phyloP scores from a whole-genome alignment of 169 alveolate genomes.

The Theileria orientalis region DNA sequence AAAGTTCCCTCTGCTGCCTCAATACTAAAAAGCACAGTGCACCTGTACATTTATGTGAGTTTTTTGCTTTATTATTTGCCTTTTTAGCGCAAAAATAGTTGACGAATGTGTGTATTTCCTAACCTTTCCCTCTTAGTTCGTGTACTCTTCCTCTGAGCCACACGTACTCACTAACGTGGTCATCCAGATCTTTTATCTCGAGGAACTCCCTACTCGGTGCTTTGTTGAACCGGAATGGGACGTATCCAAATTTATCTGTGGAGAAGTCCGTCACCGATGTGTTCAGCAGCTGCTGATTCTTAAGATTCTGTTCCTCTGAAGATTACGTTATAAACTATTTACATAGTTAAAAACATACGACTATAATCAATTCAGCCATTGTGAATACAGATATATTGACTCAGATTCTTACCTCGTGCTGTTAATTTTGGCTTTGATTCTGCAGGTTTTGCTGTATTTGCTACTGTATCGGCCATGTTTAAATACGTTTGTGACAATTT shows the following conservation, averaged over 20 bases:
- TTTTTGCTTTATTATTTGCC: no score
- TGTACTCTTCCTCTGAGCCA: constrained; percentile 83
- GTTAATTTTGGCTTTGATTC: no score
- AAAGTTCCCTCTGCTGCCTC: constrained; percentile 73
- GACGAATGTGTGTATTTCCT: background rate
- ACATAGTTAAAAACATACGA: no score
- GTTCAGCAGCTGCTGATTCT: constrained; percentile 27
- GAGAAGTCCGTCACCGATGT: constrained; percentile 38
- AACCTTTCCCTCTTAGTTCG: constrained; percentile 81
- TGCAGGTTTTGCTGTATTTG: no score
- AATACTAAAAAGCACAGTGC: constrained; percentile 75
- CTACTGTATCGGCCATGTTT: no score
- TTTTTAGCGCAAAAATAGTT: no score
- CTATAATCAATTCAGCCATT: no score
- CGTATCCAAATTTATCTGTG: constrained; percentile 34
- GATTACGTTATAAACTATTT: no score
- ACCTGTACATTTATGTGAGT: constrained; percentile 46
- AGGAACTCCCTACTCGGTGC: constrained; percentile 16
- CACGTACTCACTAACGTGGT: constrained; percentile 40
- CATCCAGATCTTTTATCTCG: constrained; percentile 24
- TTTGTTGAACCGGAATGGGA: constrained; percentile 2
- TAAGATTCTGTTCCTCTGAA: constrained; percentile 41
- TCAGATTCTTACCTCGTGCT: no score
- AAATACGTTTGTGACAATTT: no score
- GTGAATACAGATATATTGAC: no score